phyloP scores from a whole-genome alignment of 306 rosid species.

The Citrullus mucosospermus region DNA sequence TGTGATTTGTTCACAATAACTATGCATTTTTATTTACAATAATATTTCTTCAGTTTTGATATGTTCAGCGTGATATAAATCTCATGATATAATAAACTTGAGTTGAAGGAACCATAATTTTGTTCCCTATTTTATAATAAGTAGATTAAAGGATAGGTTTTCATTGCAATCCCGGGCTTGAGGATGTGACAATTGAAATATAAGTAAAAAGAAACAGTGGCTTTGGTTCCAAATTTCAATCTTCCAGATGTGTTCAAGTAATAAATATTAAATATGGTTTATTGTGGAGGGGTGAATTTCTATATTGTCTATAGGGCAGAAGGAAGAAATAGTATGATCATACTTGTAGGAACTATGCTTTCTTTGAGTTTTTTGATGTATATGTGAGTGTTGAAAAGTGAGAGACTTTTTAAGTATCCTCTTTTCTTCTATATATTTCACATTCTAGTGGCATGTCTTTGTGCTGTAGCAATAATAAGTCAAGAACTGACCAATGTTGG shows the following conservation, averaged over 20 bases:
- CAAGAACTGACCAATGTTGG: neutral
- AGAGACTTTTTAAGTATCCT: neutral
- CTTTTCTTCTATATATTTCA: neutral
- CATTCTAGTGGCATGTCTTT: neutral
- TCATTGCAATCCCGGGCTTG: neutral
- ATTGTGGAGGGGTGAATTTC: neutral
- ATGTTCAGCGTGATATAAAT: neutral
- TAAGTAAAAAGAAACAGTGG: neutral
- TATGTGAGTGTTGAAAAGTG: neutral
- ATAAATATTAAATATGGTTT: neutral
- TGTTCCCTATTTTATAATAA: neutral
- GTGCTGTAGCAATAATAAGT: slow-evolving; percentile 2
- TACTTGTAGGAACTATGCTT: neutral
- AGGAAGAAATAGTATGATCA: neutral
- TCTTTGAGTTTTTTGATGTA: neutral
- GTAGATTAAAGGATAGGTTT: neutral
- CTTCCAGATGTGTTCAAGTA: neutral
- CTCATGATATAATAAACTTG: neutral
- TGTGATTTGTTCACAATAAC: neutral
- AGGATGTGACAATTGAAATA: neutral
- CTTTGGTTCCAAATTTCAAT: neutral
- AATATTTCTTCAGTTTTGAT: neutral
- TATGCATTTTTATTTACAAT: neutral
- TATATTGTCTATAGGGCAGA: neutral
- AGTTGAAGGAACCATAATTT: neutral